Base-by-base conservation (phyloP, 2,329 filamentous ascomycete genomes). In the Penicillium psychrosexuale region DNA sequence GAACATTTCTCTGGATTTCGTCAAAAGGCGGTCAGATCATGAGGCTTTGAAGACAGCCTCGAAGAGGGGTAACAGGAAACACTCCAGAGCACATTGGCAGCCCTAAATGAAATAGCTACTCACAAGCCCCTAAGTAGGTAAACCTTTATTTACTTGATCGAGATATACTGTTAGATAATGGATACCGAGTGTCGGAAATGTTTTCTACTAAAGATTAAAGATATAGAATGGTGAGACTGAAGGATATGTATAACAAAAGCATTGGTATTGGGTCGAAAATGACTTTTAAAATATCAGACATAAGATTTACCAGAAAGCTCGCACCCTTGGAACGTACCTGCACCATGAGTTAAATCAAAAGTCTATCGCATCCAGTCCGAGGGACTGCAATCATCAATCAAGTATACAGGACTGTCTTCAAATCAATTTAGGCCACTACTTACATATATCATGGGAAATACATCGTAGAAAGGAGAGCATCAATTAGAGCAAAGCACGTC, bases 401-500 rank as follows among this genome's bases (percentile, higher is more conserved):
- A 24, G 22, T 24, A 24, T 24, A 24, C 22, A 24, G 3, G 13
- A 44, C 11, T 31, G 27, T 15, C 27, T 19, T 15, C 12, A 22
- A 24, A 8, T 24, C 1, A 24, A 45, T 22, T n/a, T 1, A 33
- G 22, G 22, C 22, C 5, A 6, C 19, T 17, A 7, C 7, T 27
- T 52, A 38, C 49, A 34, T 31, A 11, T 8, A 15, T 3, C 33
- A 36, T 30, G 17, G 22, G 11, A 17, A 19, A 47, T 19, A 39
- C 8, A 12, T 27, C 8, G 17, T n/a, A 17, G 9, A 22, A 34
- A 30, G 6, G 9, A 36, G 33, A 12, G 27, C 33, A 54, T 54
- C 39, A 45, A 55, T 51, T 51, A 45, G 22, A 55, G 30, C 47
- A 45, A 39, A 50, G 9, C 33, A 17, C 13, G 19, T 45, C 47